Evolutionary conservation across 2,329 filamentous ascomycete genomes (phyloP), one percentile per base, ranked within the genome.

Genomic region (Fusarium pseudonygamai): DNA sequence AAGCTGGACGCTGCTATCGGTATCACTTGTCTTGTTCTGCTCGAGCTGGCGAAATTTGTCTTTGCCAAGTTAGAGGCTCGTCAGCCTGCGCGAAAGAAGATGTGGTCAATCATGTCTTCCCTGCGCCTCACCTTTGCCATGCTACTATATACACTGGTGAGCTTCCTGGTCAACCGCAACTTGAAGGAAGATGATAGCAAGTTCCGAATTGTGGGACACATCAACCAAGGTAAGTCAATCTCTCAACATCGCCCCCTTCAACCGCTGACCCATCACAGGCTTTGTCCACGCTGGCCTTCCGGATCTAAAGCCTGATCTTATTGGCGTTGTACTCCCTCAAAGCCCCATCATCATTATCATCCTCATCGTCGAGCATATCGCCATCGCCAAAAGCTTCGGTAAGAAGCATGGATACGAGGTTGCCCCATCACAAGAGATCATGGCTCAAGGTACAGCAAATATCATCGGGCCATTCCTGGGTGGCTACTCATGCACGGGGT

Each of bases 301-400:
- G 0, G 24, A 28, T 11, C 82, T 93, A 50, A 87, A 89, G 67
- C 79, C 79, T 0, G 80, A 85, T 1, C 85, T 94, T 49, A 84
- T 94, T 74, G 83, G 81, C 2, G 79, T 86, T 1, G 89, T 93
- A 72, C 83, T 88, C 6, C 85, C 85, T 32, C 85, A 95, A 67
- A 82, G 95, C 12, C 93, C 93, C 0, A 91, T 91, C 24, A 89
- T 92, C 1, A 88, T 93, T 55, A 93, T 96, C 69, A 93, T 96
- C 24, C 83, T 95, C 24, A 87, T 95, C 26, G 93, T 96, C 61
- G 93, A 95, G 81, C 93, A 96, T 78, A 95, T 95, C 73, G 92
- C 93, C 46, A 95, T 96, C 68, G 91, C 93, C 12, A 96, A 96
- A 80, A 94, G 93, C 0, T 95, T 95, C 78, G 93, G 93, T 12